Conservation (phyloP, 2,329 filamentous ascomycete species). For the Cladophialophora immunda region DNA sequence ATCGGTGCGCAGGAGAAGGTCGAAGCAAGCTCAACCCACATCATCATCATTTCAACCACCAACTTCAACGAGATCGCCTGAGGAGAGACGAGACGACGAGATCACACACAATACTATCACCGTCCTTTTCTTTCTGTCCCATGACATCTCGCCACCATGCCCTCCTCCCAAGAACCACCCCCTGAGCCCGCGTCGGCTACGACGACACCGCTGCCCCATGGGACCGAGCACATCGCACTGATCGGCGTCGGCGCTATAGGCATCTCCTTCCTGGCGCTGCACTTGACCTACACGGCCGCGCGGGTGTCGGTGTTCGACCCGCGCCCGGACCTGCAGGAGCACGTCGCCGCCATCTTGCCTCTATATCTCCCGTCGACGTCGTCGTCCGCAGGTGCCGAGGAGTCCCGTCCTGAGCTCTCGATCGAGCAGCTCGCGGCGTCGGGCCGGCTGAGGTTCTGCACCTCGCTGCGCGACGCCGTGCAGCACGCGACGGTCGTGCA, state of each 20-base stretch:
- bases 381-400: not conserved
- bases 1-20: too few species aligned
- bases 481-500: slow-evolving; percentile 62
- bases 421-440: slow-evolving; percentile 36
- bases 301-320: slow-evolving; percentile 61
- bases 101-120: too few species aligned
- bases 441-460: slow-evolving; percentile 49
- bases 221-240: slow-evolving; percentile 44
- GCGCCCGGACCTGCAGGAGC: slow-evolving; percentile 55
- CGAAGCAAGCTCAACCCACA: too few species aligned
- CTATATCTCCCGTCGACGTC: slow-evolving; percentile 48
- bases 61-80: too few species aligned
- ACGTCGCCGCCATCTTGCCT: slow-evolving; percentile 55
- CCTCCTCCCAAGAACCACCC: not conserved
- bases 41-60: too few species aligned
- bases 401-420: not conserved
- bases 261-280: slow-evolving; percentile 64
- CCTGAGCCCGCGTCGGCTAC: not conserved
- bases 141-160: not conserved
- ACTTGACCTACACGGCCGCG: slow-evolving; percentile 54
- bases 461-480: slow-evolving; percentile 53
- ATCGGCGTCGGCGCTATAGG: slow-evolving; percentile 59
- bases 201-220: slow-evolving; percentile 21
- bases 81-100: too few species aligned
- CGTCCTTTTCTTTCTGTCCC: not conserved